Evolutionary conservation across 306 rosid species (phyloP).

Genomic region (Luffa acutangula): DNA sequence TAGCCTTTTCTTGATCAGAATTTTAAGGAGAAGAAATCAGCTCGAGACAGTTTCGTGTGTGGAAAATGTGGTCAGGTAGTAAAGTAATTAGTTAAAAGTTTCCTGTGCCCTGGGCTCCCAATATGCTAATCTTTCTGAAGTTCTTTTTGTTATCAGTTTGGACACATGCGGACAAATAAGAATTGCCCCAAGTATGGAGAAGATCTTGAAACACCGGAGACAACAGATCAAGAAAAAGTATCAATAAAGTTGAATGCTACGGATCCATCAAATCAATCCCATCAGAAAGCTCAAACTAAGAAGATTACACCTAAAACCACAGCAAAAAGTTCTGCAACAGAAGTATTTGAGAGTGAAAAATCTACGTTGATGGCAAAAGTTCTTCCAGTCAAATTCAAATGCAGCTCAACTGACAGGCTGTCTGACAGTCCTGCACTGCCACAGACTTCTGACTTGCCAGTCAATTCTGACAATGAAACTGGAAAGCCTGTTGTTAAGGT

Average conservation of each 20-base stretch:
- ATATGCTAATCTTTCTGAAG: not conserved
- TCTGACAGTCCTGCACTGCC: slow-evolving; percentile 46
- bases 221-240: slow-evolving; percentile 54
- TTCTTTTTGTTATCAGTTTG: slow-evolving; percentile 32
- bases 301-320: slow-evolving; percentile 47
- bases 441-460: slow-evolving; percentile 49
- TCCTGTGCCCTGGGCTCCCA: too few species aligned
- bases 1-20: slow-evolving; percentile 35
- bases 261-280: slow-evolving; percentile 52
- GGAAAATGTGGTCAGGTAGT: slow-evolving; percentile 97
- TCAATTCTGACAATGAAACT: slow-evolving; percentile 68
- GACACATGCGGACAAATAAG: slow-evolving; percentile 98
- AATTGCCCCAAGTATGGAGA: slow-evolving; percentile 95
- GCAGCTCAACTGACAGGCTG: slow-evolving; percentile 63
- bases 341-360: slow-evolving; percentile 39
- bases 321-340: slow-evolving; percentile 49
- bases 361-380: slow-evolving; percentile 26
- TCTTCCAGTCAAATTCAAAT: slow-evolving; percentile 76
- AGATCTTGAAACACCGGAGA: slow-evolving; percentile 58
- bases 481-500: slow-evolving; percentile 51
- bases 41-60: slow-evolving; percentile 82
- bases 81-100: not conserved
- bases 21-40: slow-evolving; percentile 83
- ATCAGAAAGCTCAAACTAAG: slow-evolving; percentile 48
- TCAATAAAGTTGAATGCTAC: slow-evolving; percentile 41